phyloP scores from a whole-genome alignment of 2,329 filamentous ascomycete genomes.

The Aspergillus brasiliensis region DNA sequence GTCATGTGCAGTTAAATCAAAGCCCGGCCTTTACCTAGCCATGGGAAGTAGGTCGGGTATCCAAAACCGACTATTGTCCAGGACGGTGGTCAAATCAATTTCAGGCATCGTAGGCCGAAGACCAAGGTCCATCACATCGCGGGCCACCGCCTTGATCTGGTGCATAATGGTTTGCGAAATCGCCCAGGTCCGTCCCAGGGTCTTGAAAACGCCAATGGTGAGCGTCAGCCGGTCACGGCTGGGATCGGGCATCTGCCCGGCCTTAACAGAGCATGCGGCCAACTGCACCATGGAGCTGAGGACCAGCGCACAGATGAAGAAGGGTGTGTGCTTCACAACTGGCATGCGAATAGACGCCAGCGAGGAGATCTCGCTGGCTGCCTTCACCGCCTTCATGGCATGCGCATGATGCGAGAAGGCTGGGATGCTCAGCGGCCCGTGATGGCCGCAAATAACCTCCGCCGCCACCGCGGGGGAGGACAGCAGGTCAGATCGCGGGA shows the following conservation, averaged over 20 bases:
- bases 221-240: slow-evolving; percentile 71
- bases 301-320: slow-evolving; percentile 79
- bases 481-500: slow-evolving; percentile 72
- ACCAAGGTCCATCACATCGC: slow-evolving; percentile 63
- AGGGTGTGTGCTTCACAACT: slow-evolving; percentile 74
- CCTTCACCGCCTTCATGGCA: slow-evolving; percentile 77
- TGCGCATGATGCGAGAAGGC: slow-evolving; percentile 55
- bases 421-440: slow-evolving; percentile 40
- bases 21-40: slow-evolving; percentile 40
- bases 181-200: slow-evolving; percentile 70
- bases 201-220: slow-evolving; percentile 74
- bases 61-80: slow-evolving; percentile 41
- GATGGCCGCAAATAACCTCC: slow-evolving; percentile 52
- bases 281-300: slow-evolving; percentile 79
- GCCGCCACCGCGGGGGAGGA: slow-evolving; percentile 54
- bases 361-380: slow-evolving; percentile 76
- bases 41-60: slow-evolving; percentile 28
- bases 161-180: slow-evolving; percentile 69
- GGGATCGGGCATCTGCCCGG: slow-evolving; percentile 60
- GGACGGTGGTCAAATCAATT: slow-evolving; percentile 36
- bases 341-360: slow-evolving; percentile 63
- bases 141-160: slow-evolving; percentile 77
- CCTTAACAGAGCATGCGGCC: slow-evolving; percentile 69
- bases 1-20: too few species aligned
- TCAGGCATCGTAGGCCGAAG: slow-evolving; percentile 39